These are phyloP conservation scores for Cryptosporidium tyzzeri DNA, from an alignment of 169 alveolate species.

Conservation along the genomic window DNA sequence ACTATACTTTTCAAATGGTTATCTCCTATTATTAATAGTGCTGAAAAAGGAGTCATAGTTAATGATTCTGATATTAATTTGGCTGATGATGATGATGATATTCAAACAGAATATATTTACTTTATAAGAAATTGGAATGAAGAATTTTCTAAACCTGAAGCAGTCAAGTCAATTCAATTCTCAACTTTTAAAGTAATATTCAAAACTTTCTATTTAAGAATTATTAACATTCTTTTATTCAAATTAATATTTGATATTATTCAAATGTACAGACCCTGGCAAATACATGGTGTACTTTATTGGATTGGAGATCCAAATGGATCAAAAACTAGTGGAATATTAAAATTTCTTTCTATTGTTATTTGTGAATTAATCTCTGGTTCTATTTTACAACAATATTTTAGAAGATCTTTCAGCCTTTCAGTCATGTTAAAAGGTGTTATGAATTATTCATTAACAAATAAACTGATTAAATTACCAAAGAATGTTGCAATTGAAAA, in stretches of 20 bases:
- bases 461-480: conserved; percentile 37
- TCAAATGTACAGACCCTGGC: conserved; percentile 53
- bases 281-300: conserved; percentile 26
- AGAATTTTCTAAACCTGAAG: conserved; percentile 54
- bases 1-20: conserved; percentile 57
- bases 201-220: conserved; percentile 34
- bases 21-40: conserved; percentile 15
- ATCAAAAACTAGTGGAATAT: conserved; percentile 25
- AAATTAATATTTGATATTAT: conserved; percentile 28
- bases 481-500: conserved; percentile 28
- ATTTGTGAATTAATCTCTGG: conserved; percentile 48
- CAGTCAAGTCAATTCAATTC: neutral
- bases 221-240: neutral
- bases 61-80: conserved; percentile 26
- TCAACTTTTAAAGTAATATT: conserved; percentile 52
- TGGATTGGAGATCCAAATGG: conserved; percentile 61
- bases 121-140: conserved; percentile 60
- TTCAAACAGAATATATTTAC: conserved; percentile 19
- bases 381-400: conserved; percentile 57
- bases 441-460: conserved; percentile 42
- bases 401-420: conserved; percentile 54
- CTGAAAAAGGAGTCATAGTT: conserved; percentile 1
- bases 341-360: conserved; percentile 16
- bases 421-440: conserved; percentile 69
- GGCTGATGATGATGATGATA: conserved; percentile 58